A percentile compares a stretch with the other conserved stretches of the same genome.
Conservation (phyloP, 202 grass and related monocot genomes). For the Zoysia matrella region DNA sequence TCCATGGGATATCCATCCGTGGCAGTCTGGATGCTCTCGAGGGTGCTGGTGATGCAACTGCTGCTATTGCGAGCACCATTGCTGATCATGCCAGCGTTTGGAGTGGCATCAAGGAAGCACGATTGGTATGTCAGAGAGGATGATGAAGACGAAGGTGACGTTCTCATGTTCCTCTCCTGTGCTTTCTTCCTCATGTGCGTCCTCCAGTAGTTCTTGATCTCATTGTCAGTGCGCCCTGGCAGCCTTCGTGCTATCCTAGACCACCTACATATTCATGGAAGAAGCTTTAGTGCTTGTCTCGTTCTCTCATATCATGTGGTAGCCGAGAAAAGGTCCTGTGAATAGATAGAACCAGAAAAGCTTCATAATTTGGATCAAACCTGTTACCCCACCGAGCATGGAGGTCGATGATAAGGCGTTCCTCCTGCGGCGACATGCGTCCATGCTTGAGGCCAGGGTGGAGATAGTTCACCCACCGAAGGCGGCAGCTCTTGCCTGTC, state of each 20-base stretch:
- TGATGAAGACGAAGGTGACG: constrained; percentile 42
- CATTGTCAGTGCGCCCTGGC: constrained; percentile 65
- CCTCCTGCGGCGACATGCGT: constrained; percentile 60
- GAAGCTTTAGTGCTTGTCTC: background rate
- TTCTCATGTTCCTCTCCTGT: constrained; percentile 51
- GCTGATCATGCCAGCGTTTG: constrained; percentile 17
- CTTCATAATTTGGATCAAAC: constrained; percentile 18
- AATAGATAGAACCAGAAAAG: background rate
- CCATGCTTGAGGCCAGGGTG: constrained; percentile 77
- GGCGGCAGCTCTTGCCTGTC: constrained; percentile 79
- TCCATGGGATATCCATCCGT: constrained; percentile 62
- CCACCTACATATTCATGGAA: constrained; percentile 47
- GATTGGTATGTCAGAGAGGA: constrained; percentile 59
- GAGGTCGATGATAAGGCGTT: constrained; percentile 58
- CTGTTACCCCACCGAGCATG: constrained; percentile 72
- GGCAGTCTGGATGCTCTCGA: constrained; percentile 33
- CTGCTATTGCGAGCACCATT: constrained; percentile 13
- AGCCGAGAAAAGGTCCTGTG: background rate
- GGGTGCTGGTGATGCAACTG: constrained; percentile 32
- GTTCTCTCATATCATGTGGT: background rate
- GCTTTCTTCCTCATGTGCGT: constrained; percentile 79
- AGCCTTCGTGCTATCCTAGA: constrained; percentile 61
- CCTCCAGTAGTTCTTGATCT: constrained; percentile 79
- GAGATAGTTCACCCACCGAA: constrained; percentile 81
- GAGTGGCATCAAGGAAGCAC: constrained; percentile 23